Evolutionary conservation across 1,284 basidiomycete genomes (phyloP).

Genomic region (Apiotrichum veenhuisii): DNA sequence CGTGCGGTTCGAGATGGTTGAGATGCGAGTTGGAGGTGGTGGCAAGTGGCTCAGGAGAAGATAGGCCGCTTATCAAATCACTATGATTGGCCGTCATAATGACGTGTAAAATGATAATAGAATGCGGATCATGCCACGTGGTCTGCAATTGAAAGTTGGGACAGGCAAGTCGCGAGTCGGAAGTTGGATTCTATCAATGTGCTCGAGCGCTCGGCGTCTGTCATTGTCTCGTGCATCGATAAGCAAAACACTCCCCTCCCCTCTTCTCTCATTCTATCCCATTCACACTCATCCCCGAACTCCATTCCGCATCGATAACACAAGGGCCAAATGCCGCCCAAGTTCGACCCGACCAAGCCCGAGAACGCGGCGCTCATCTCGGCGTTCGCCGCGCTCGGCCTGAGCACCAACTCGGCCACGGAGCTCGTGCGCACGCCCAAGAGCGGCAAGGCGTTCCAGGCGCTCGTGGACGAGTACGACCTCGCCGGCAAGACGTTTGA

Average conservation of each 20-base stretch:
- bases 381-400: slow-evolving; percentile 74
- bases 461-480: slow-evolving; percentile 62
- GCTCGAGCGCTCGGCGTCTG: background rate
- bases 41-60: background rate
- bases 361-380: slow-evolving; percentile 56
- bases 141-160: background rate
- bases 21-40: background rate
- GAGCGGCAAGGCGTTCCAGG: slow-evolving; percentile 65
- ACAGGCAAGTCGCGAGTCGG: background rate
- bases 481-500: slow-evolving; percentile 59
- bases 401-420: slow-evolving; percentile 71
- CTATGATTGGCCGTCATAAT: background rate
- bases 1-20: too few species aligned
- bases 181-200: background rate
- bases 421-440: slow-evolving; percentile 79
- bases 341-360: slow-evolving; percentile 54
- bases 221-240: background rate
- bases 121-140: background rate
- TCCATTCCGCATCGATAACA: background rate
- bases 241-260: background rate
- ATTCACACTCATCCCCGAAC: too few species aligned
- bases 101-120: background rate
- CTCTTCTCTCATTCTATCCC: background rate
- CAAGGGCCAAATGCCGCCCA: slow-evolving; percentile 50
- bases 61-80: background rate